Base-by-base conservation (phyloP, 805 yeast species). In the Clavispora vitiphila region DNA sequence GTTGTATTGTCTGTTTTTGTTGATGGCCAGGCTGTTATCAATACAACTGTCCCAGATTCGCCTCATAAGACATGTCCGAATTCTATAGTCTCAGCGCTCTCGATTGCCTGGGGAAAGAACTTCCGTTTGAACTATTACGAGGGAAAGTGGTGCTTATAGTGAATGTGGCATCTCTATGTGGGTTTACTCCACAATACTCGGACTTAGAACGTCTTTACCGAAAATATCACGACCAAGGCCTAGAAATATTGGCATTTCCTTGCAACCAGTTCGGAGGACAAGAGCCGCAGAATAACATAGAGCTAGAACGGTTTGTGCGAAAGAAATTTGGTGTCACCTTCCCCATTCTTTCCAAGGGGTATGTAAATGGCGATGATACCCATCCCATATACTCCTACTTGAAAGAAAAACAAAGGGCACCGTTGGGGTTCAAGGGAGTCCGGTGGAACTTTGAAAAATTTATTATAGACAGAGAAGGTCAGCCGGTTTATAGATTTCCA, bases 181-280 rank as follows among this genome's bases (percentile, higher is more conserved):
- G 56, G 12, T 52, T 42, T 41, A 38, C 52, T n/a, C 54, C 54
- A 16, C 54, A 51, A 34, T 85, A 83, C 60, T 65, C 71, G 40
- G 91, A 81, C 39, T 66, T 89, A 26, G 90, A 89, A 64, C 65
- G 61, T 31, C 64, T 89, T 11, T 80, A 86, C 66, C 66, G 79
- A 46, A 78, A 80, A 57, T 85, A 82, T 65, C 65, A 74, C 40
- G 77, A 74, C 37, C 56, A 74, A 47, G 95, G 86, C 1, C 68
- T 90, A 19, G 78, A 67, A 35, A 72, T 89, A 21, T 49, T 89
- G 26, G 96, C 89, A 0, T 88, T 89, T 75, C 97, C 97, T 24
- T 86, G 96, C 65, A 86, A 87, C 66, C 96, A 88, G 61, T 89
- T 89, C 60, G 90, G 84, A 19, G 68, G 77, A 53, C 84, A 93